Base-by-base conservation (phyloP, 768 basidiomycete genomes). In the Rhizopogon salebrosus region DNA sequence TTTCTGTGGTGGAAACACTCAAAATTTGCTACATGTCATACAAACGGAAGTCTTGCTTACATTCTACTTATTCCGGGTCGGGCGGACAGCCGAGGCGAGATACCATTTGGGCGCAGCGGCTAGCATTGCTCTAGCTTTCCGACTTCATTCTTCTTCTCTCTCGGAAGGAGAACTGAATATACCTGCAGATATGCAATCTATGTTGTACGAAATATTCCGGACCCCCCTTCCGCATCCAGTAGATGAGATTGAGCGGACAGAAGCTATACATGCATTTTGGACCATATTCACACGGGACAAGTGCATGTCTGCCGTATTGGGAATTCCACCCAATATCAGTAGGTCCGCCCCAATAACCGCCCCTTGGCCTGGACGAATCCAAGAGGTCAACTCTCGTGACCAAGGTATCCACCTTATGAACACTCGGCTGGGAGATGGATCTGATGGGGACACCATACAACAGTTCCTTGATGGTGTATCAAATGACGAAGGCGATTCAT, bases 21-120 rank as follows among this genome's bases (percentile, higher is more conserved):
- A 54, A 62, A 70, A 52, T 60, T 69, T 81, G 29, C 59, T 84
- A 16, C 77, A 83, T 48, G 76, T 81, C 14, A 60, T 85, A 8
- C 84, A 86, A 54, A 75, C 81, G 0, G 78, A 87, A 54, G 69
- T 88, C 4, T 73, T 90, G n/a, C 71, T 89, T 24, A 71, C 82
- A 1, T 77, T 80, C 58, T 87, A 84, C 63, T 80, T 88, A 60
- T 79, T 84, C 61, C 78, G 80, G 43, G 76, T 70, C 18, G 84
- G 82, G 51, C 73, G 79, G 29, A 66, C 79, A 34, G 70, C 86
- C 2, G 83, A 84, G 55, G 87, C 84, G 6, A 81, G 80, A 60
- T 76, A 77, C 52, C 80, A 78, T 54, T 72, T 77, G 22, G 76
- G 76, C 42, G 69, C 77, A 10, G 71, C 81, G 48, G 68, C 78